These are phyloP conservation scores for Eruca vesicaria DNA, from an alignment of 441 rosid genomes.

Conservation along the genomic window DNA sequence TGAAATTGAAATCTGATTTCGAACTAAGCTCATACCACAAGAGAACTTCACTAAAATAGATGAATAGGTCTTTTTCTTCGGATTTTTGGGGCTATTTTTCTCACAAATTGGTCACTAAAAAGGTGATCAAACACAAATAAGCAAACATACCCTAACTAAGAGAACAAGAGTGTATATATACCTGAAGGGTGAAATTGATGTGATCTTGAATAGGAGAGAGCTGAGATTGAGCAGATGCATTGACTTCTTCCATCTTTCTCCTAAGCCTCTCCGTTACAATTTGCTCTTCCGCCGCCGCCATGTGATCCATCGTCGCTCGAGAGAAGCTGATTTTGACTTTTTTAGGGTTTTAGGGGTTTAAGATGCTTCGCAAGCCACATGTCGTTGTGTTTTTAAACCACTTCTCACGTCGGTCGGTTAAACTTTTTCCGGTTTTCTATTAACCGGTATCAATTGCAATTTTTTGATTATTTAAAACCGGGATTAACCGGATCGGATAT, in stretches of 20 bases:
- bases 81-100: neutral
- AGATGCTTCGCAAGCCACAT: neutral
- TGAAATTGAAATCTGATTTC: neutral
- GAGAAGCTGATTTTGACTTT: conserved; percentile 2
- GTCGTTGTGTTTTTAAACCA: neutral
- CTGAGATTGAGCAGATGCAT: conserved; percentile 62
- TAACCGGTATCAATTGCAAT: neutral
- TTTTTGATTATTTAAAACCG: neutral
- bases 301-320: conserved; percentile 52
- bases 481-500: neutral
- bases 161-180: neutral
- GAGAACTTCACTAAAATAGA: neutral
- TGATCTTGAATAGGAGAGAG: conserved; percentile 84
- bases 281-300: conserved; percentile 67
- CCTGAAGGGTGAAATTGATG: conserved; percentile 94
- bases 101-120: too few relatives aligned
- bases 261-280: conserved; percentile 66
- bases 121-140: neutral
- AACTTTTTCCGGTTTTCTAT: neutral
- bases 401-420: neutral
- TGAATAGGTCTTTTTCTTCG: neutral
- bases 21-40: neutral
- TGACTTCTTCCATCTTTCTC: conserved; percentile 62
- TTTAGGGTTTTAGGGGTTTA: conserved; percentile 30
- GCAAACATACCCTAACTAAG: neutral